These are phyloP conservation scores for Danielozyma ontarioensis DNA, from an alignment of 805 yeast species.

Conservation along the genomic window DNA sequence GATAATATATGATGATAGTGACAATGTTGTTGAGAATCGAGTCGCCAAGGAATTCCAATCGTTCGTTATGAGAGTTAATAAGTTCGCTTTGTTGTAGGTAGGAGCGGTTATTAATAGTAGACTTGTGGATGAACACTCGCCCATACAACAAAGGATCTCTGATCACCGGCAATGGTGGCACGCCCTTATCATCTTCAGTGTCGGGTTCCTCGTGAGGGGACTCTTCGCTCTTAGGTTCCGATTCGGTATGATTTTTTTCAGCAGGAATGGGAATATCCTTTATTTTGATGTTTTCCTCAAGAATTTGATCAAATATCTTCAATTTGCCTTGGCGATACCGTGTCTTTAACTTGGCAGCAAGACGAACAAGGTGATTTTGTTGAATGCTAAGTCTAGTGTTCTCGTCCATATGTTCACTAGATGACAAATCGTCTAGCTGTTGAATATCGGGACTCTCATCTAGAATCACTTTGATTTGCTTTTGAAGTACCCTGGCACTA, in stretches of 20 bases:
- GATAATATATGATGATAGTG: constrained; percentile 59
- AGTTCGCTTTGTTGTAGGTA: constrained; percentile 54
- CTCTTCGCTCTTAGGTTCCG: not conserved
- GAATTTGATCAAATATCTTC: constrained; percentile 52
- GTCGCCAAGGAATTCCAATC: constrained; percentile 89
- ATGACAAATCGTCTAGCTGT: constrained; percentile 31
- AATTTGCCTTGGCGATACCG: constrained; percentile 45
- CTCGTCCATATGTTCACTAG: constrained; percentile 27
- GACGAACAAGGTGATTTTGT: constrained; percentile 48
- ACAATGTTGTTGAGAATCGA: constrained; percentile 71
- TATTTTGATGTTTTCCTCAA: constrained; percentile 31
- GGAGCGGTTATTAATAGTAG: constrained; percentile 55
- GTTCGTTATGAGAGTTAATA: constrained; percentile 68
- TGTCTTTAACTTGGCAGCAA: constrained; percentile 58
- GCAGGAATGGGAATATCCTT: constrained; percentile 2
- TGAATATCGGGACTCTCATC: constrained; percentile 52
- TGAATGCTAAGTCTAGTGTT: constrained; percentile 47
- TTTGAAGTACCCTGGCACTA: constrained; percentile 26
- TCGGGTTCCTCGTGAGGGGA: constrained; percentile 5
- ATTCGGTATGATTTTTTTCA: not conserved
- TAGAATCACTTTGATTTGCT: constrained; percentile 17
- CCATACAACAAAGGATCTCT: constrained; percentile 52
- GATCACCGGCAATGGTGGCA: constrained; percentile 72
- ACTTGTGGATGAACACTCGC: constrained; percentile 78
- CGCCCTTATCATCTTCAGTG: constrained; percentile 8